Evolutionary conservation across 23 red algal species (phyloP).

Genomic region (Gracilaria gracilis): DNA sequence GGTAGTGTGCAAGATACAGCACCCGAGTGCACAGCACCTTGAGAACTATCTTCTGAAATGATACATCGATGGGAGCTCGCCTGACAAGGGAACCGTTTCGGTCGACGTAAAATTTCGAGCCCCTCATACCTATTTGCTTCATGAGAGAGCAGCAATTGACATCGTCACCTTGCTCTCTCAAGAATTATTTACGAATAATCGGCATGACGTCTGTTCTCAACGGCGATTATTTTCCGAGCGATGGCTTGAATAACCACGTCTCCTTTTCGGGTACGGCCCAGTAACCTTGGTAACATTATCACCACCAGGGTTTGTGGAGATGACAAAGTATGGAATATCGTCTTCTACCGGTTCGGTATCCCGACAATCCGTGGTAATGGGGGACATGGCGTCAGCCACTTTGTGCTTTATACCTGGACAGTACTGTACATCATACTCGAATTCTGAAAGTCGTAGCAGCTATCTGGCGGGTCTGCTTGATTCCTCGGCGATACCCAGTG

Average conservation of each 20-base stretch:
- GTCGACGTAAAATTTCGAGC: background rate
- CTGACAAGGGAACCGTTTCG: too few relatives aligned
- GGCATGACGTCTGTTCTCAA: background rate
- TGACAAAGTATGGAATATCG: background rate
- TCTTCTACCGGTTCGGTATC: background rate
- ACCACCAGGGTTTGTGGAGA: background rate
- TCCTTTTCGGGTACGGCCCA: background rate
- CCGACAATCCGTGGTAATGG: background rate
- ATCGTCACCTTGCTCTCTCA: background rate
- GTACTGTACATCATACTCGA: slow-evolving; percentile 28
- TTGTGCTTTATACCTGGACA: slow-evolving; percentile 37
- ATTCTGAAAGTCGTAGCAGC: slow-evolving; percentile 17
- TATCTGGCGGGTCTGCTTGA: slow-evolving; percentile 2
- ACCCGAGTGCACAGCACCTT: too few relatives aligned
- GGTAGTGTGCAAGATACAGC: too few relatives aligned
- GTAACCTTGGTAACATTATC: background rate
- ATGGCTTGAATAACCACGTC: background rate
- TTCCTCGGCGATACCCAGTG: background rate
- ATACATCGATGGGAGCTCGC: too few relatives aligned
- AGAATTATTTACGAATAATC: background rate
- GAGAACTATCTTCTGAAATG: too few relatives aligned
- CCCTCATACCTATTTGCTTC: background rate
- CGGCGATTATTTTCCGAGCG: background rate
- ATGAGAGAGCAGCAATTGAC: background rate
- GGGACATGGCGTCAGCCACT: slow-evolving; percentile 21